phyloP scores from a whole-genome alignment of 768 basidiomycete genomes.

The Dacryopinax primogenitus region DNA sequence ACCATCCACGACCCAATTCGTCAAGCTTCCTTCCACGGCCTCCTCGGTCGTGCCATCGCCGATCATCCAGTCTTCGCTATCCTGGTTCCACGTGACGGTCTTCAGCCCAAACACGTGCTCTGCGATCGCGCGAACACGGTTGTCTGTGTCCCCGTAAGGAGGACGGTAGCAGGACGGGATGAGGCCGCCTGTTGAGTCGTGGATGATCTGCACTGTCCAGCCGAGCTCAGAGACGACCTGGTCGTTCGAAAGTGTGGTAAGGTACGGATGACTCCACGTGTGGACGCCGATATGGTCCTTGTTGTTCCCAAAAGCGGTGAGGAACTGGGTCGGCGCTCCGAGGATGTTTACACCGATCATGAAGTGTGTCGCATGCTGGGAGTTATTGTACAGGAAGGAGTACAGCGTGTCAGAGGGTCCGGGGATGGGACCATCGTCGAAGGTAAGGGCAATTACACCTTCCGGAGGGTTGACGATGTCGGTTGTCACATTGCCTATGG shows the following conservation, averaged over 20 bases:
- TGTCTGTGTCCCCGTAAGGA: constrained; percentile 74
- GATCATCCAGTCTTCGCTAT: constrained; percentile 29
- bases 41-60: too few species aligned
- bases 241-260: constrained; percentile 61
- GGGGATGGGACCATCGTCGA: too few species aligned
- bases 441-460: too few species aligned
- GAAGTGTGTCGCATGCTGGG: too few species aligned
- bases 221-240: constrained; percentile 65
- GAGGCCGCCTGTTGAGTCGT: constrained; percentile 65
- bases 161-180: constrained; percentile 72
- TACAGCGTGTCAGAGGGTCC: too few species aligned
- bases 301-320: too few species aligned
- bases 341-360: too few species aligned
- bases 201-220: constrained; percentile 66
- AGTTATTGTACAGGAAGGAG: too few species aligned
- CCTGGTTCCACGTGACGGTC: constrained; percentile 84
- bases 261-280: constrained; percentile 56
- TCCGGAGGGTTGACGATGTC: too few species aligned
- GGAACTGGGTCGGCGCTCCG: too few species aligned
- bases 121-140: constrained; percentile 73
- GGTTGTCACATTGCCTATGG: too few species aligned
- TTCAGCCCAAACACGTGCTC: constrained; percentile 70
- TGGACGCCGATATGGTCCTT: constrained; percentile 28
- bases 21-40: too few species aligned
- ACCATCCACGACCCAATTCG: neutral